phyloP scores from a whole-genome alignment of 73 alveolate species.

The Stentor roeselii region DNA sequence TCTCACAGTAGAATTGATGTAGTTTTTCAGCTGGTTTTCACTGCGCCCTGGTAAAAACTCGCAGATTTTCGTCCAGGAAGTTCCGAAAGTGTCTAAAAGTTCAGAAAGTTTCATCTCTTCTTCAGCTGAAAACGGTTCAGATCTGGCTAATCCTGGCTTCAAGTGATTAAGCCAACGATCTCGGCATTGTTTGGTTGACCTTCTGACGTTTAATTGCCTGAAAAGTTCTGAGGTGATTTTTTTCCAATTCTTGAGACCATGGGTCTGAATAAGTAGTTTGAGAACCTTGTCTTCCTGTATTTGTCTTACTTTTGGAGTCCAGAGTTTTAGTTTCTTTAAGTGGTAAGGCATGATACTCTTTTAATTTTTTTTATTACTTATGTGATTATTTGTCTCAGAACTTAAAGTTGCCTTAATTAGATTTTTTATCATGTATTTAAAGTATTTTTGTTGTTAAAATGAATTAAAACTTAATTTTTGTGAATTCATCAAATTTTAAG shows the following conservation, averaged over 20 bases:
- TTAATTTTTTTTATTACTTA: too few species aligned
- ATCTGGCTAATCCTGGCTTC: not conserved
- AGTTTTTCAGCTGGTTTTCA: not conserved
- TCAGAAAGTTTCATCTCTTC: not conserved
- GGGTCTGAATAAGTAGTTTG: not conserved
- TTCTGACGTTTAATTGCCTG: not conserved
- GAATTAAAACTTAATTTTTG: too few species aligned
- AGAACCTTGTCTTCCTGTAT: conserved; percentile 4
- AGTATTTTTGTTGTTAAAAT: too few species aligned
- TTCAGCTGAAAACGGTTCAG: not conserved
- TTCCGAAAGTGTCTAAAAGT: not conserved
- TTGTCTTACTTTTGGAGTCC: not conserved
- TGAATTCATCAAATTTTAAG: too few species aligned
- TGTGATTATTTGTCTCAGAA: too few species aligned
- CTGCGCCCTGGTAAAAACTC: not conserved
- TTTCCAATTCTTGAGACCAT: not conserved
- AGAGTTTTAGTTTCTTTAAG: not conserved
- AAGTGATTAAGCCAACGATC: not conserved
- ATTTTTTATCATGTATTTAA: too few species aligned
- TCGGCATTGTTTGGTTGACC: not conserved
- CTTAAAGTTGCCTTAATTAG: too few species aligned
- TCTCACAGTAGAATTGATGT: not conserved
- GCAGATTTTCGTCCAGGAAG: not conserved
- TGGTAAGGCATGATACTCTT: not conserved
- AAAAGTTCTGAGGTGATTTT: not conserved